These are phyloP conservation scores for Pyrrhoderma lamaoense DNA, from an alignment of 1,284 basidiomycete species.

Conservation along the genomic window DNA sequence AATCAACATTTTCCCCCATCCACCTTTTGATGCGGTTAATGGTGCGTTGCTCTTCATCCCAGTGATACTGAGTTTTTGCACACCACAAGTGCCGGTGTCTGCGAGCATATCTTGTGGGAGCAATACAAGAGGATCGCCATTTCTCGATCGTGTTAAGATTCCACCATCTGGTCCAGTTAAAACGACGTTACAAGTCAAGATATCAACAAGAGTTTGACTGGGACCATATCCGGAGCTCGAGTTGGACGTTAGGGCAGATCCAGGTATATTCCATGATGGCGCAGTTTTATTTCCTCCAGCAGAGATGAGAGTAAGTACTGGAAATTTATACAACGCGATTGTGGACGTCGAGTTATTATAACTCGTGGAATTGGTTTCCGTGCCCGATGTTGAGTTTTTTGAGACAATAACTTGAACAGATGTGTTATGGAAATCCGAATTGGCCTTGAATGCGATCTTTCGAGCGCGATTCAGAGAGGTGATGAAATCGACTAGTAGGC, in stretches of 20 bases:
- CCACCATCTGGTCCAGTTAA: slow-evolving; percentile 40
- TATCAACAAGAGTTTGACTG: slow-evolving; percentile 51
- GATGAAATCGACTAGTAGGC: slow-evolving; percentile 46
- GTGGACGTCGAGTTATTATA: slow-evolving; percentile 29
- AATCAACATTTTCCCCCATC: too few relatives aligned
- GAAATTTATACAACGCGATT: slow-evolving; percentile 52
- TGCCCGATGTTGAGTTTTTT: too few relatives aligned
- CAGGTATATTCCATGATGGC: slow-evolving; percentile 40
- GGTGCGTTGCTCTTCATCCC: too few relatives aligned
- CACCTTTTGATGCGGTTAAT: too few relatives aligned
- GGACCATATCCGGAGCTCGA: slow-evolving; percentile 34
- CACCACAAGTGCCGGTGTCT: slow-evolving; percentile 16
- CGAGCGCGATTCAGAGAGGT: slow-evolving; percentile 54
- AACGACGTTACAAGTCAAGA: slow-evolving; percentile 46
- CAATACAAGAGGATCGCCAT: slow-evolving; percentile 33
- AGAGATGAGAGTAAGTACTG: slow-evolving; percentile 58
- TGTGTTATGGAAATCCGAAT: slow-evolving; percentile 43
- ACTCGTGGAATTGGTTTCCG: too few relatives aligned
- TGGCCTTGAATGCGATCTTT: slow-evolving; percentile 42
- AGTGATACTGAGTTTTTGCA: too few relatives aligned
- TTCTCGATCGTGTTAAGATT: slow-evolving; percentile 28
- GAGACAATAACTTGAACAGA: slow-evolving; percentile 41
- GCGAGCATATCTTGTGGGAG: slow-evolving; percentile 16
- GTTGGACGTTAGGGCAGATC: slow-evolving; percentile 23
- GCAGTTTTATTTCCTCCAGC: slow-evolving; percentile 45